Evolutionary conservation across 1,139 yeast genomes (phyloP).

Genomic region (Pichia sp.): DNA sequence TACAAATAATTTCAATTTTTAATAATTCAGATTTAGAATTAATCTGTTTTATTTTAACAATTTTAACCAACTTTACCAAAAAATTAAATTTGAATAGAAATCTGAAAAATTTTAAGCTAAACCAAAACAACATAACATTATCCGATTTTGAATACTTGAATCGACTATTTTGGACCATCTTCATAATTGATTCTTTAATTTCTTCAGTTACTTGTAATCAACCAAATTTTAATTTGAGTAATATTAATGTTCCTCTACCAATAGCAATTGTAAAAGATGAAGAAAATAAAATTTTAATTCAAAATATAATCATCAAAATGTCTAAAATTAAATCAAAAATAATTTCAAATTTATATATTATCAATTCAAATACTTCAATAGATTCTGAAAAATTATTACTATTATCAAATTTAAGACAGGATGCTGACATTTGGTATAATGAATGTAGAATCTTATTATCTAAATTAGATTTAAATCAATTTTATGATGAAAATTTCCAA

Average conservation of each 20-base stretch:
- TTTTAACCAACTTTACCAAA: conserved; percentile 22
- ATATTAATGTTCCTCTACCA: conserved; percentile 41
- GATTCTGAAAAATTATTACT: conserved; percentile 29
- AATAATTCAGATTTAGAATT: conserved; percentile 36
- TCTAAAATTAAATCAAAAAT: conserved; percentile 40
- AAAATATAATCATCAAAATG: conserved; percentile 35
- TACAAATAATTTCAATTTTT: conserved; percentile 23
- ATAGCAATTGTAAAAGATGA: conserved; percentile 35
- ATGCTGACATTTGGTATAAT: conserved; percentile 38
- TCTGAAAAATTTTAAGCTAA: conserved; percentile 26
- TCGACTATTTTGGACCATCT: conserved; percentile 46
- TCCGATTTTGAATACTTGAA: conserved; percentile 36
- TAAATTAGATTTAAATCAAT: neutral
- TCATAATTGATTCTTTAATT: conserved; percentile 41
- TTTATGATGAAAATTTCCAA: neutral
- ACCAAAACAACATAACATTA: conserved; percentile 25
- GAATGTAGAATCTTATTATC: conserved; percentile 10
- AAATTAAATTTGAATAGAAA: conserved; percentile 29
- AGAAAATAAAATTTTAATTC: conserved; percentile 34
- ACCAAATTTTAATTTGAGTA: conserved; percentile 40
- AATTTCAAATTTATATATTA: conserved; percentile 37
- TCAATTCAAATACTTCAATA: conserved; percentile 30
- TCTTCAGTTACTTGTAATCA: conserved; percentile 41
- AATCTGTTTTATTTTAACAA: conserved; percentile 45
- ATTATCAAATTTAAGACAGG: conserved; percentile 31